Conservation (phyloP, 2,329 filamentous ascomycete species). For the Pseudocercospora eumusae region DNA sequence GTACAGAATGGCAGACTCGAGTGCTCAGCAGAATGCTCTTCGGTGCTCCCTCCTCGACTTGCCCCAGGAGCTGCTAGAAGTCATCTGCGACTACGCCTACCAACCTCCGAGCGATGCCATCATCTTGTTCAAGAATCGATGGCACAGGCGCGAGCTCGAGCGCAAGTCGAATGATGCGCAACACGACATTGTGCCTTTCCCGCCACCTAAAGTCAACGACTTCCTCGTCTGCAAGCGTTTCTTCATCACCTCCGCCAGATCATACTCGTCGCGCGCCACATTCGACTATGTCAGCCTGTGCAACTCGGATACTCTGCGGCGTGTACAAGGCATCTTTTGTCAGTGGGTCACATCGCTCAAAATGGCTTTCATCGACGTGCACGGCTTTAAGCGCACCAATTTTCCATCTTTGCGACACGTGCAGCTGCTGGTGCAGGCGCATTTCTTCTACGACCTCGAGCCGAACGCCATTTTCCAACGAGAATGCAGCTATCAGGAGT, state of each 20-base stretch:
- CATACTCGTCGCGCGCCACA: conserved; percentile 2
- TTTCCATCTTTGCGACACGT: background rate
- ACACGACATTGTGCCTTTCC: background rate
- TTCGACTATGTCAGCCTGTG: conserved; percentile 11
- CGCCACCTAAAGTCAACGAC: conserved; percentile 8
- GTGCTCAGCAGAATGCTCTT: background rate
- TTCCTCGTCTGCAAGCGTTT: conserved; percentile 13
- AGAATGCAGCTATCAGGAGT: background rate
- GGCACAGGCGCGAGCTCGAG: background rate
- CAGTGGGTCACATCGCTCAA: background rate
- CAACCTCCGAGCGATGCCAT: background rate
- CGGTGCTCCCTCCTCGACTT: background rate
- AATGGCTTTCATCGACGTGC: background rate
- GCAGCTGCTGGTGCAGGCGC: background rate
- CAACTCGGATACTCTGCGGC: background rate
- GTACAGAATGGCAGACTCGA: background rate
- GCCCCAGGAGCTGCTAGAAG: background rate
- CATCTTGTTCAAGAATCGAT: background rate
- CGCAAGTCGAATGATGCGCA: background rate
- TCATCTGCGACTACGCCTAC: conserved; percentile 1
- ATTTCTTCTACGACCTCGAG: background rate
- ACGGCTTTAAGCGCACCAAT: background rate
- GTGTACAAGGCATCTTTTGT: background rate
- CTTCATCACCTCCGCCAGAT: background rate
- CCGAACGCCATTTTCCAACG: background rate